phyloP scores from a whole-genome alignment of 495 filamentous ascomycete species.

The Penicillium riverlandense region DNA sequence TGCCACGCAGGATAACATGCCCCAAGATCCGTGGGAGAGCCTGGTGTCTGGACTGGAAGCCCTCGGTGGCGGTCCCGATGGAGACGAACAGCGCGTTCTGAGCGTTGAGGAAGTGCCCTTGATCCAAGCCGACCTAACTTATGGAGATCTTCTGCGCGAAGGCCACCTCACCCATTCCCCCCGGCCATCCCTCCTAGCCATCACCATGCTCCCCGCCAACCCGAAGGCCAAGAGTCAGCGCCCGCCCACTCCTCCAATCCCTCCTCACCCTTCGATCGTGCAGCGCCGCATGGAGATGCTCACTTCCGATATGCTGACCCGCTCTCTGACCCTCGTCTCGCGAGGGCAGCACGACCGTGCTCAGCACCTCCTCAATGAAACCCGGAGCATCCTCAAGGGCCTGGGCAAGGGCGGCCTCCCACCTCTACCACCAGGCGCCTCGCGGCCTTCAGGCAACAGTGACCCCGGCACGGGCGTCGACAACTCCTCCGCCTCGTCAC shows the following conservation, averaged over 20 bases:
- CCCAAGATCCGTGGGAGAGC: conserved; percentile 94
- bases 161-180: conserved; percentile 82
- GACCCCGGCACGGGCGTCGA: conserved; percentile 31
- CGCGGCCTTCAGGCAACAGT: conserved; percentile 24
- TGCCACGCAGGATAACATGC: conserved; percentile 74
- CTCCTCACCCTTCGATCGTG: conserved; percentile 90
- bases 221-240: conserved; percentile 53
- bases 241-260: conserved; percentile 74
- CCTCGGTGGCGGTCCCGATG: conserved; percentile 82
- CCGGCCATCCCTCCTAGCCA: conserved; percentile 87
- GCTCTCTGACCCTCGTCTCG: conserved; percentile 84
- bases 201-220: conserved; percentile 89
- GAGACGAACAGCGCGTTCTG: conserved; percentile 73
- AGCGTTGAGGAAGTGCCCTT: conserved; percentile 94
- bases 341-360: conserved; percentile 90
- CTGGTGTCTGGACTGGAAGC: conserved; percentile 94
- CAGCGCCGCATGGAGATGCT: conserved; percentile 97
- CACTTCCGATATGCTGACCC: conserved; percentile 95
- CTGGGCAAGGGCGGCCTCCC: conserved; percentile 92
- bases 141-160: conserved; percentile 90
- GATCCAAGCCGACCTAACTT: conserved; percentile 90
- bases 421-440: conserved; percentile 61
- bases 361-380: conserved; percentile 85
- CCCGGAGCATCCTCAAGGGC: conserved; percentile 89
- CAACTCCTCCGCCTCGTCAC: conserved; percentile 32